These are phyloP conservation scores for Thelephora ganbajun DNA, from an alignment of 768 basidiomycete species.

Conservation along the genomic window DNA sequence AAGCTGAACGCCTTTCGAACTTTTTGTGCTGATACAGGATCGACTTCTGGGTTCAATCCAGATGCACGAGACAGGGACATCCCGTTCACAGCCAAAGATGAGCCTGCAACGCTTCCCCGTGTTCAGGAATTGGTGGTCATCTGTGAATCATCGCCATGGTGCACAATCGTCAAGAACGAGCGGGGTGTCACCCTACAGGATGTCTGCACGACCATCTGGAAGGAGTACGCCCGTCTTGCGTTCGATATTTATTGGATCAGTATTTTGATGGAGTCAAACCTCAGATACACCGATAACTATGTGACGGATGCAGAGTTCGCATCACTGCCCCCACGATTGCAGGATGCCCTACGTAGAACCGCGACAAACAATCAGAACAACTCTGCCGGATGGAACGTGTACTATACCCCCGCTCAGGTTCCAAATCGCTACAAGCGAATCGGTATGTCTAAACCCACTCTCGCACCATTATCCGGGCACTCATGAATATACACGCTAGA, in stretches of 20 bases:
- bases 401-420: slow-evolving; percentile 29
- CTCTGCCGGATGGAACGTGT: slow-evolving; percentile 28
- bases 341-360: slow-evolving; percentile 58
- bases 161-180: slow-evolving; percentile 58
- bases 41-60: slow-evolving; percentile 46
- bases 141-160: slow-evolving; percentile 56
- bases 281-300: slow-evolving; percentile 53
- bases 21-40: slow-evolving; percentile 24
- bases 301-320: slow-evolving; percentile 56
- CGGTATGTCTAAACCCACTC: slow-evolving; percentile 29
- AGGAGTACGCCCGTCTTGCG: slow-evolving; percentile 40
- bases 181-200: slow-evolving; percentile 65
- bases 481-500: slow-evolving; percentile 25
- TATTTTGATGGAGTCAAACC: not conserved
- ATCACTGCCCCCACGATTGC: slow-evolving; percentile 44
- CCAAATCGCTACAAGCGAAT: slow-evolving; percentile 44
- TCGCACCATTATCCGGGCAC: not conserved
- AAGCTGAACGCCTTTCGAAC: not conserved
- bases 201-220: slow-evolving; percentile 57
- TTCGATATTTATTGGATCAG: not conserved
- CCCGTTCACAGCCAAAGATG: slow-evolving; percentile 27
- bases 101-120: slow-evolving; percentile 25
- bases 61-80: slow-evolving; percentile 47
- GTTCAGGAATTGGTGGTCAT: slow-evolving; percentile 22
- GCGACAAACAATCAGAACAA: slow-evolving; percentile 27